Conservation (phyloP, 768 basidiomycete species). For the Tricholoma matsutake region DNA sequence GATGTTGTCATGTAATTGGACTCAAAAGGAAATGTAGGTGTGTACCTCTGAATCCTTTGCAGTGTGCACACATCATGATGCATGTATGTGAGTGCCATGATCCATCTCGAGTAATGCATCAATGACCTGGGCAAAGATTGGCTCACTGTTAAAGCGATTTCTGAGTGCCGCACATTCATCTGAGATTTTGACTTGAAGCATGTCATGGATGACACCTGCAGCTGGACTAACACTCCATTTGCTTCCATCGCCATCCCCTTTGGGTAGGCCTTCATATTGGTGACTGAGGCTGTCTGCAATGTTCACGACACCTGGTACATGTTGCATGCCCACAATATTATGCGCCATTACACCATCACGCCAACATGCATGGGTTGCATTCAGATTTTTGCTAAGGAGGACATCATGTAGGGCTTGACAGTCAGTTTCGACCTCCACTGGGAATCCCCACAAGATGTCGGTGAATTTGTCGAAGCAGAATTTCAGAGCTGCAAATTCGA, state of each 20-base stretch:
- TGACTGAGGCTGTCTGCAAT: conserved; percentile 29
- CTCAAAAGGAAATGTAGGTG: too few relatives aligned
- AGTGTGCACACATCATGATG: neutral
- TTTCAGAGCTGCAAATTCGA: too few relatives aligned
- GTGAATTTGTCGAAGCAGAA: conserved; percentile 26
- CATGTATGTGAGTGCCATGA: neutral
- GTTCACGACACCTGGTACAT: conserved; percentile 21
- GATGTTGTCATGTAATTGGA: too few relatives aligned
- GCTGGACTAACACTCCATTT: too few relatives aligned
- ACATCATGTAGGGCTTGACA: too few relatives aligned
- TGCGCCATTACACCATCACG: conserved; percentile 21
- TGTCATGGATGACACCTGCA: conserved; percentile 15
- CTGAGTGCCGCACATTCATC: conserved; percentile 3
- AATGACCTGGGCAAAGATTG: conserved; percentile 19
- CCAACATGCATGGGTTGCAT: conserved; percentile 25
- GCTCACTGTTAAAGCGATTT: conserved; percentile 20
- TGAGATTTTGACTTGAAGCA: neutral
- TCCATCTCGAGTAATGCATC: too few relatives aligned
- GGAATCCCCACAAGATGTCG: conserved; percentile 23
- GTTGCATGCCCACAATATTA: too few relatives aligned
- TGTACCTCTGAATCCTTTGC: too few relatives aligned
- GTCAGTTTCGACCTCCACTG: conserved; percentile 29
- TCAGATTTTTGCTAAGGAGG: too few relatives aligned
- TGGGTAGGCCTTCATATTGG: conserved; percentile 13
- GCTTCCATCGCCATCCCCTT: too few relatives aligned